Base-by-base conservation (phyloP, 2,329 filamentous ascomycete genomes). In the Talaromyces albobiverticillius region DNA sequence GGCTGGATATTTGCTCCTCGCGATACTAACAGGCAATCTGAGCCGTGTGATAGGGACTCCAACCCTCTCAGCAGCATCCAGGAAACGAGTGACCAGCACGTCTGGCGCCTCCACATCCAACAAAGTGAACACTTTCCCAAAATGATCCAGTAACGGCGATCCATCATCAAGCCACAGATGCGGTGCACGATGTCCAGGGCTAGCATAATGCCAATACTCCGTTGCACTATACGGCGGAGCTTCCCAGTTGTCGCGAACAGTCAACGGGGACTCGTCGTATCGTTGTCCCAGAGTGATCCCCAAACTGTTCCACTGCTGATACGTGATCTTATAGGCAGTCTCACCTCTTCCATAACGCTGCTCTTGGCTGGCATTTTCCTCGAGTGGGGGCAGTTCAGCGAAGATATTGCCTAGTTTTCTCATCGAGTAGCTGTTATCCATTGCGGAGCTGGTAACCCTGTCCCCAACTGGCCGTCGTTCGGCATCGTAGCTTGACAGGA, bases 401-500 rank as follows among this genome's bases (percentile, higher is more conserved):
- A 49, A 49, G 4, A 49, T 10, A n/a, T 29, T 14, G 2, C 20
- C 31, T 22, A 38, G 14, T 11, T 29, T 51, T 25, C 20, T 14
- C 40, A 51, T 51, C 11, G 36, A 51, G 40, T 42, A 41, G 48
- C 34, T 51, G 13, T 51, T 43, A 5, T 51, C 18, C 48, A 43
- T 43, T 4, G 48, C 48, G 31, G 23, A 41, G 10, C 18, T 16
- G 10, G 25, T 25, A 9, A 51, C 38, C n/a, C 16, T 10, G 67
- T 41, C 50, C 29, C 63, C 64, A 14, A 65, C 61, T 5, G 66
- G 67, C 2, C 63, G 46, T 9, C 69, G 58, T 51, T 72, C 68
- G 3, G 46, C 11, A 10, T 66, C 60, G 55, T 72, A 71, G 8
- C 64, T 60, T 10, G 49, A 41, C 1, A 70, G 57, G 2, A 71